phyloP scores from a whole-genome alignment of 176 grass and related monocot genomes.

The Eragrostis curvula region DNA sequence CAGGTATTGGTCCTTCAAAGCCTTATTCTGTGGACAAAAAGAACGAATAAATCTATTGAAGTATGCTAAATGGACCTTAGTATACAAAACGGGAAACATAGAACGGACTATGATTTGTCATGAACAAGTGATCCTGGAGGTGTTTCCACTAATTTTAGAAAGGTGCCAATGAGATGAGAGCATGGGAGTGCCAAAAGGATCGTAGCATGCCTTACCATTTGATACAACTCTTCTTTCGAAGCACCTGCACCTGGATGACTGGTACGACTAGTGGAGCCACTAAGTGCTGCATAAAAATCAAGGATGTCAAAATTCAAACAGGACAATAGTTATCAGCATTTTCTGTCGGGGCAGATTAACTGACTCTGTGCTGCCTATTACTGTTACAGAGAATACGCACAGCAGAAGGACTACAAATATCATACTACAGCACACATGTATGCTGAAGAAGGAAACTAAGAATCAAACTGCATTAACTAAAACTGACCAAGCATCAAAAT shows the following conservation, averaged over 20 bases:
- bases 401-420: too few relatives aligned
- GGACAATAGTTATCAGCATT: too few relatives aligned
- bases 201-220: slow-evolving; percentile 62
- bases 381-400: too few relatives aligned
- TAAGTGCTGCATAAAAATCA: slow-evolving; percentile 52
- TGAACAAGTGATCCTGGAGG: too few relatives aligned
- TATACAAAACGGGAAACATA: too few relatives aligned
- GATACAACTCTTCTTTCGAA: slow-evolving; percentile 68
- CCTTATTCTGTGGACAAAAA: slow-evolving; percentile 57
- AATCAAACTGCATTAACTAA: neutral
- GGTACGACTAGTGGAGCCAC: slow-evolving; percentile 63
- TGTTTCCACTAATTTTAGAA: slow-evolving; percentile 9
- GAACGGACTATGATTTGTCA: too few relatives aligned
- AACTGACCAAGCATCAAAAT: neutral
- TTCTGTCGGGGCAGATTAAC: too few relatives aligned
- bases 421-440: too few relatives aligned
- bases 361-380: too few relatives aligned
- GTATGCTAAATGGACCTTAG: neutral
- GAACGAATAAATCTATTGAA: neutral
- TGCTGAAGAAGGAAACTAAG: slow-evolving; percentile 38
- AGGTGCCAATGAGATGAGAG: neutral
- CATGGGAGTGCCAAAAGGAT: neutral
- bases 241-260: slow-evolving; percentile 39
- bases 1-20: slow-evolving; percentile 62
- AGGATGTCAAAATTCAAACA: slow-evolving; percentile 14